Evolutionary conservation across 2,329 filamentous ascomycete genomes (phyloP), one percentile per base, ranked within the genome.

Genomic region (Elsinoe perseae): DNA sequence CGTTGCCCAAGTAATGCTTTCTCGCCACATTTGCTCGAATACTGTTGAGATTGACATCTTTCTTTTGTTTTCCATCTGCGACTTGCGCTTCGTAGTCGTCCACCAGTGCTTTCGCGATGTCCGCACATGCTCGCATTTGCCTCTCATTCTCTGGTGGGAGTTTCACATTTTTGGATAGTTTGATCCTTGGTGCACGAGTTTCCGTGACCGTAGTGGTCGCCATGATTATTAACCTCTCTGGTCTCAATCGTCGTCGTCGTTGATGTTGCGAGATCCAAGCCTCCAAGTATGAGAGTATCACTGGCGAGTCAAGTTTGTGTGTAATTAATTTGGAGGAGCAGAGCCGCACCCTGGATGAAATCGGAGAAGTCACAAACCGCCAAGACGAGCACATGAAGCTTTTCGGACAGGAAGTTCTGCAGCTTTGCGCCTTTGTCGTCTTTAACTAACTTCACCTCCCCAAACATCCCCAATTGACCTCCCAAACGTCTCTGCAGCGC

Each of bases 61-160:
- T 89, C 67, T 83, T 84, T 0, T 86, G 80, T 60, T 83, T 84
- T 46, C 82, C 84, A 52, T 81, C 79, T 68, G 95, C 85, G 63
- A 84, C 84, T 62, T 85, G 80, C 25, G 87, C 80, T 72, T 97
- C 91, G 69, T 95, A 89, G 67, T 97, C 92, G 68, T 96, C 89
- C 64, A 98, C 95, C 48, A 98, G 80, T 55, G 86, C 87, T 68
- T 89, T 95, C 54, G 91, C 92, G 66, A 98, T 91, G 65, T 98
- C 95, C 60, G 92, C 91, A 72, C 95, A 98, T 64, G 90, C 93
- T 70, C 90, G 83, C 71, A 97, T 82, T 70, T 88, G 96, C 54
- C 93, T 85, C 74, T 98, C 93, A 72, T 91, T 95, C 73, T 98
- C 93, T 23, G 93, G 89, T 1, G 89, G 81, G 10, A 95, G 79